Evolutionary conservation across 768 basidiomycete genomes (phyloP).

Genomic region (Pleurotus djamor): DNA sequence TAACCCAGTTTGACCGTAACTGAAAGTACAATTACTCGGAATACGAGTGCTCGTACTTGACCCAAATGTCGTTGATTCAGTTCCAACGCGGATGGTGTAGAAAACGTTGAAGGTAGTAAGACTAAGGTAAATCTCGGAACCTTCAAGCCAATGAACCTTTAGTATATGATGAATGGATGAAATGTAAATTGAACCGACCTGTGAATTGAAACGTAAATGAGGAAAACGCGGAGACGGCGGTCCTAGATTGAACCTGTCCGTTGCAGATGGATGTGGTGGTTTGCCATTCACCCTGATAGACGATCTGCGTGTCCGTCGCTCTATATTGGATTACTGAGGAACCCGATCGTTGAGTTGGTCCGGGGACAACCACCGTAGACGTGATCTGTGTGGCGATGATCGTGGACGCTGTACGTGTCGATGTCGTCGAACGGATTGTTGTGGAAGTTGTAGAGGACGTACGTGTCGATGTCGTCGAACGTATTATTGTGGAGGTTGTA

Average conservation of each 20-base stretch:
- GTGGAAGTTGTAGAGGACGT: neutral
- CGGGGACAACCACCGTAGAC: neutral
- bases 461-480: neutral
- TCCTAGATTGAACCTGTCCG: neutral
- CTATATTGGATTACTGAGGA: neutral
- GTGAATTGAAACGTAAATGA: neutral
- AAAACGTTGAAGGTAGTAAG: neutral
- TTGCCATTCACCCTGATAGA: neutral
- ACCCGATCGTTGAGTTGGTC: neutral
- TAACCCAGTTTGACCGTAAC: neutral
- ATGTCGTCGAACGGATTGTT: neutral
- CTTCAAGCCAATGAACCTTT: neutral
- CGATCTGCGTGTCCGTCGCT: neutral
- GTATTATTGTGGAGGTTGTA: neutral
- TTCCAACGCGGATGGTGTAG: neutral
- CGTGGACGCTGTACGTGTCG: neutral
- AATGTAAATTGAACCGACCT: neutral
- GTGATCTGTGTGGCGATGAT: neutral
- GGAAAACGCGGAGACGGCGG: neutral
- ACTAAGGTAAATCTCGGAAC: neutral
- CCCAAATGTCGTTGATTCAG: neutral
- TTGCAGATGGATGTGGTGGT: neutral
- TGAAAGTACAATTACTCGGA: neutral
- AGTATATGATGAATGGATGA: neutral
- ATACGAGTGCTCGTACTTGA: neutral